A percentile compares a stretch with the other conserved stretches of the same genome.
These are phyloP conservation scores for Tolypocladium guangdongense DNA, from an alignment of 2,329 filamentous ascomycete genomes.

Conservation along the genomic window DNA sequence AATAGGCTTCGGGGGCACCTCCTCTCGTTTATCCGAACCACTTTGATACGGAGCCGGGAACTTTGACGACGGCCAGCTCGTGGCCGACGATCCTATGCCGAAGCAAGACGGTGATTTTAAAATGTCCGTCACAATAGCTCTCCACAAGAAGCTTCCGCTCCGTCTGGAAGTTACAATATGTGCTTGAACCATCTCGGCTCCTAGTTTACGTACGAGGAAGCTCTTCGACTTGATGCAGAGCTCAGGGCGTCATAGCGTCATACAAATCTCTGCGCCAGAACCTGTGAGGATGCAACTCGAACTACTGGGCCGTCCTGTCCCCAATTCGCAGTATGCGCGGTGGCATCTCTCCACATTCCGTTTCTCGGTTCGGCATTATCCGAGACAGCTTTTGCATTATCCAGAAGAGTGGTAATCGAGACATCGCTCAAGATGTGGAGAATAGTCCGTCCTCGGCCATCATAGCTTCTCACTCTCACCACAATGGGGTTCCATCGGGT, in stretches of 20 bases:
- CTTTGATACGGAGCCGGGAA: constrained; percentile 39
- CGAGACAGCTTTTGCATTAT: constrained; percentile 37
- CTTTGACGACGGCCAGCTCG: constrained; percentile 38
- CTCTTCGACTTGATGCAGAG: constrained; percentile 30
- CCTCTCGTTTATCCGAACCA: constrained; percentile 31
- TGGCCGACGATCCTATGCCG: constrained; percentile 15
- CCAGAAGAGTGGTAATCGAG: constrained; percentile 36
- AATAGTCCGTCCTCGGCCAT: background rate
- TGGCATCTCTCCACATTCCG: constrained; percentile 43
- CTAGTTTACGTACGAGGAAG: constrained; percentile 29
- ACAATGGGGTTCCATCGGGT: constrained; percentile 3
- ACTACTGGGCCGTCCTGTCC: constrained; percentile 4
- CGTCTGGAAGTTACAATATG: constrained; percentile 30
- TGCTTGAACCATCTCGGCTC: constrained; percentile 32
- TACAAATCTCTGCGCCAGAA: constrained; percentile 29
- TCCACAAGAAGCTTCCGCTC: constrained; percentile 29
- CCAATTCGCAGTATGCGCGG: background rate
- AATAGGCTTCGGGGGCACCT: constrained; percentile 32
- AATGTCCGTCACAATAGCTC: constrained; percentile 26
- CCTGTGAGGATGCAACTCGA: constrained; percentile 14
- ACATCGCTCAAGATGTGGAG: constrained; percentile 33
- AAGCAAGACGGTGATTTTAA: constrained; percentile 26
- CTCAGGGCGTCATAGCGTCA: constrained; percentile 28
- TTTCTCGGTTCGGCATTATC: constrained; percentile 30
- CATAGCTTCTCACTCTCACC: background rate